phyloP scores from a whole-genome alignment of 495 filamentous ascomycete species.

The Pseudoneurospora amorphoporcata region DNA sequence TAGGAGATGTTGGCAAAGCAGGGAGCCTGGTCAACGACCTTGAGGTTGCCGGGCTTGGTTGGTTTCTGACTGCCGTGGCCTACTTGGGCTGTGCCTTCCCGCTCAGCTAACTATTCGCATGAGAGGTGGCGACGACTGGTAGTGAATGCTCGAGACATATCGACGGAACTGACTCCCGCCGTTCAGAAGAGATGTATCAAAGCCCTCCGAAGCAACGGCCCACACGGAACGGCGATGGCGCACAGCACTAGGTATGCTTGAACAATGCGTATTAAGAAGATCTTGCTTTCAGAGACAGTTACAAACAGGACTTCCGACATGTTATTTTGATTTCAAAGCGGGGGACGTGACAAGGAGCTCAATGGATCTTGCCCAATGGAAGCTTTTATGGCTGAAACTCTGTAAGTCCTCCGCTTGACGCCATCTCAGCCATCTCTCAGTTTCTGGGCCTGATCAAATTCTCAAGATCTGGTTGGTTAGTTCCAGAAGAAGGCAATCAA shows the following conservation, averaged over 20 bases:
- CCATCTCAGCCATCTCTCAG: background rate
- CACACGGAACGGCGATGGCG: background rate
- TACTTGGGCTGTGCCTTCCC: background rate
- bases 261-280: background rate
- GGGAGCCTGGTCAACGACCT: background rate
- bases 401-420: background rate
- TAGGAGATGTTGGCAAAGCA: background rate
- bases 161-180: background rate
- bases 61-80: background rate
- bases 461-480: background rate
- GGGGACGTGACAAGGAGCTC: background rate
- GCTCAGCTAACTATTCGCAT: background rate
- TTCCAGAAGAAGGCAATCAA: background rate
- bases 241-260: background rate
- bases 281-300: background rate
- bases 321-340: background rate
- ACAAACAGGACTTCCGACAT: background rate
- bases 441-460: background rate
- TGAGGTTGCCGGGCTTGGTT: background rate
- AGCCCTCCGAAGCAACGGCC: background rate
- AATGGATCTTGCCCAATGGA: background rate
- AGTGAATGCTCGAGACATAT: background rate
- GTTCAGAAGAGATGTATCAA: background rate
- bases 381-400: background rate
- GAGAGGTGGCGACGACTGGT: background rate